Evolutionary conservation across 345 rosid species (phyloP).

Genomic region (Isatis tinctoria): DNA sequence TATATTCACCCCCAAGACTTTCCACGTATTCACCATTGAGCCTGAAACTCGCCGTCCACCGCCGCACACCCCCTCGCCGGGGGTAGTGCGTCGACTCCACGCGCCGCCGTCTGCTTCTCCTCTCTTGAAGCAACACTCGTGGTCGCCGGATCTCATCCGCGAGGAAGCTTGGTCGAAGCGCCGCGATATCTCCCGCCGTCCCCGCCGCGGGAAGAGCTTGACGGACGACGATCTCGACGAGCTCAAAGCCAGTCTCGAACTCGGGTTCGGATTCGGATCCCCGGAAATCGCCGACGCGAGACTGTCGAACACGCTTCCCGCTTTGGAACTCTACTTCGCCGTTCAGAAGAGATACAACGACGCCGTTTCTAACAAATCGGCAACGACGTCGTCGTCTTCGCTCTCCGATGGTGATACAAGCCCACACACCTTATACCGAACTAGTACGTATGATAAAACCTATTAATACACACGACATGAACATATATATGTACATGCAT

Average conservation of each 20-base stretch:
- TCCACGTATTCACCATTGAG: constrained; percentile 28
- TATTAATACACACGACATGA: neutral
- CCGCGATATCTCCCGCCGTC: constrained; percentile 44
- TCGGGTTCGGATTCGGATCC: constrained; percentile 84
- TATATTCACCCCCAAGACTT: neutral
- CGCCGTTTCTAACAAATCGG: constrained; percentile 41
- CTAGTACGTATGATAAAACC: constrained; percentile 20
- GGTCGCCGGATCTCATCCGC: constrained; percentile 85
- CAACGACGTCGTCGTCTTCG: constrained; percentile 34
- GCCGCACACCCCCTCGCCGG: constrained; percentile 36
- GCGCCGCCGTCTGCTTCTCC: constrained; percentile 32
- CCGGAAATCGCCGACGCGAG: constrained; percentile 58
- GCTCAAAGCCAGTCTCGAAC: constrained; percentile 81
- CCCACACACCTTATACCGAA: constrained; percentile 43
- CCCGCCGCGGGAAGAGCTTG: constrained; percentile 64
- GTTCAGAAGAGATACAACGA: constrained; percentile 52
- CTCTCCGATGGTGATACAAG: constrained; percentile 58
- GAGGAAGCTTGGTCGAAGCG: constrained; percentile 87
- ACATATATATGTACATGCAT: neutral
- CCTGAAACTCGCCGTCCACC: constrained; percentile 41
- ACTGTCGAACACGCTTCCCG: constrained; percentile 78
- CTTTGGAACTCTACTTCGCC: constrained; percentile 72
- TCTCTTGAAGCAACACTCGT: constrained; percentile 68
- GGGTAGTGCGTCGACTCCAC: constrained; percentile 34
- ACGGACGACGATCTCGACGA: constrained; percentile 91